Conservation (phyloP, 306 rosid species). For the Citrullus mucosospermus region DNA sequence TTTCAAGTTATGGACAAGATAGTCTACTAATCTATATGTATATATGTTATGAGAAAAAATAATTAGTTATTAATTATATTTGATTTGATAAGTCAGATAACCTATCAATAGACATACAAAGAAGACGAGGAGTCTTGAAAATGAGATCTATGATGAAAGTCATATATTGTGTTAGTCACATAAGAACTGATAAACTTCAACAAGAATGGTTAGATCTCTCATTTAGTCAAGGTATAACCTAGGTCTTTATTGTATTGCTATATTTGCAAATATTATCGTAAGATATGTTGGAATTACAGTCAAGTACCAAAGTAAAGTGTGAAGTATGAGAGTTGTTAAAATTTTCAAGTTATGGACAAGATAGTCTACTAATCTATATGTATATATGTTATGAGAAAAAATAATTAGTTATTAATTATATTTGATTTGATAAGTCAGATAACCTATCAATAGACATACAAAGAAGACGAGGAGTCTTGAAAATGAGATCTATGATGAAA, state of each 20-base stretch:
- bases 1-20: background rate
- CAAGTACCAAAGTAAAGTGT: background rate
- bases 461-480: background rate
- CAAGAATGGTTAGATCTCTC: too few species aligned
- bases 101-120: background rate
- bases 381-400: too few species aligned
- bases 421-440: background rate
- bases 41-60: too few species aligned
- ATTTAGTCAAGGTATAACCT: background rate
- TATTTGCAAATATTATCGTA: background rate
- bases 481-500: background rate
- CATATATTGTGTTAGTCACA: background rate
- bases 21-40: background rate
- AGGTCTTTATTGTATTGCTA: background rate
- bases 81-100: background rate
- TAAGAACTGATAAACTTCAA: background rate
- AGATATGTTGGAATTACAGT: background rate
- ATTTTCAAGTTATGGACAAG: background rate
- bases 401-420: too few species aligned
- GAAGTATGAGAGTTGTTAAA: too few species aligned
- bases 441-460: background rate
- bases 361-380: background rate
- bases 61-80: too few species aligned
- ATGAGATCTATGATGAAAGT: background rate
- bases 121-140: background rate